Evolutionary conservation across 345 rosid species (phyloP).

Genomic region (Physaria fendleri): DNA sequence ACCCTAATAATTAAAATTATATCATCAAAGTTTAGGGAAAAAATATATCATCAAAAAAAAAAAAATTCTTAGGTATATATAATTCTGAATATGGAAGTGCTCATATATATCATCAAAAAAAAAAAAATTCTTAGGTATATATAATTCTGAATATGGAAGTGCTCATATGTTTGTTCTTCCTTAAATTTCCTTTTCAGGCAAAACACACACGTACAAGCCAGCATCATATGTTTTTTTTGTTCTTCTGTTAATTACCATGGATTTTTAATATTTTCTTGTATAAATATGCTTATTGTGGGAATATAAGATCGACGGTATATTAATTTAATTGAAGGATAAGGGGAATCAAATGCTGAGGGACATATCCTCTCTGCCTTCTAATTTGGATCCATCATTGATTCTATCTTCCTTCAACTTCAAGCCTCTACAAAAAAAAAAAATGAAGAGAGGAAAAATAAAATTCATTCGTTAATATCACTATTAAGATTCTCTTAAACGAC

Average conservation of each 20-base stretch:
- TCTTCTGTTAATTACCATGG: background rate
- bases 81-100: conserved; percentile 25
- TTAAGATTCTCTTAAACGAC: conserved; percentile 23
- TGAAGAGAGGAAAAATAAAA: background rate
- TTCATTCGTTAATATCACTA: background rate
- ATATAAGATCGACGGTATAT: background rate
- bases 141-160: conserved; percentile 25
- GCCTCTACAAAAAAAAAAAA: background rate
- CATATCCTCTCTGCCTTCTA: conserved; percentile 7
- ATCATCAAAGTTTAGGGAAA: too few species aligned
- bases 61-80: background rate
- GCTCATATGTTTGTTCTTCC: conserved; percentile 1
- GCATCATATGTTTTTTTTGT: background rate
- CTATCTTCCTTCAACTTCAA: conserved; percentile 19
- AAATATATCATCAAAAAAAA: background rate
- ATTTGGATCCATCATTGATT: conserved; percentile 17
- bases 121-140: background rate
- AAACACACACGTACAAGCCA: conserved; percentile 9
- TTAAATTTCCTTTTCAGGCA: conserved; percentile 20
- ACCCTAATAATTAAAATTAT: too few species aligned
- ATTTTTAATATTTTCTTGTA: background rate
- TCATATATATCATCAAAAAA: conserved; percentile 3
- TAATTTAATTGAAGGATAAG: background rate
- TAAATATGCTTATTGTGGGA: background rate
- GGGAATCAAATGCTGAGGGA: background rate